Base-by-base conservation (phyloP, 2,329 filamentous ascomycete species). In the Colletotrichum sojae region DNA sequence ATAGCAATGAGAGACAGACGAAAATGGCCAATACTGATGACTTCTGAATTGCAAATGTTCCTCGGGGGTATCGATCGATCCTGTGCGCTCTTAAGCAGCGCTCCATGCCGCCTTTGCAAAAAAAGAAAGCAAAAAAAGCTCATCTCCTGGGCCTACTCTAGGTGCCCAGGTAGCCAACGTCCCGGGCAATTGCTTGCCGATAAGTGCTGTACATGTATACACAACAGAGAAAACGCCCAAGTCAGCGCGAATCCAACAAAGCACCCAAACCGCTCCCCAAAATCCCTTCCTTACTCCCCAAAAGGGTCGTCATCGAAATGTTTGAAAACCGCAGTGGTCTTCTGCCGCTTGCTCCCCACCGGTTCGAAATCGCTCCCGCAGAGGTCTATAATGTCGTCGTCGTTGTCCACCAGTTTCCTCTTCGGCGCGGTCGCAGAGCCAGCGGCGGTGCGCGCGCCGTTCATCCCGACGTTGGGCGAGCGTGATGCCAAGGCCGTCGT, bases 291-390 rank as follows among this genome's bases (percentile, higher is more conserved):
- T 52, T 15, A 65, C 66, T 69, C 62, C 20, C 43, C 67, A n/a
- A 69, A 69, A n/a, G 66, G 66, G 40, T 69, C 56, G 62, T 69
- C 67, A 5, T 67, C 67, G 4, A 67, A 49, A 15, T 27, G 36
- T 15, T 61, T 27, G 18, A 67, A 69, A 27, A 27, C 46, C 5
- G 54, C 27, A 5, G 25, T 13, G n/a, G 6, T 36, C 62, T 48
- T 69, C 18, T 45, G 40, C 12, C 63, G 58, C 62, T 69, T 66
- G 51, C 4, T 54, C 18, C 48, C 46, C n/a, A 27, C 51, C 5
- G 9, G 6, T 15, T 36, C n/a, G 16, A 51, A 36, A n/a, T 51
- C 51, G 39, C 46, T 40, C 55, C 49, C 43, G 39, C 67, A 66
- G 16, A 69, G 67, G 10, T 69, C 67, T n/a, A 67, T 69, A n/a